These are phyloP conservation scores for Zoysia matrella DNA, from an alignment of 202 grass and related monocot species.

Conservation along the genomic window DNA sequence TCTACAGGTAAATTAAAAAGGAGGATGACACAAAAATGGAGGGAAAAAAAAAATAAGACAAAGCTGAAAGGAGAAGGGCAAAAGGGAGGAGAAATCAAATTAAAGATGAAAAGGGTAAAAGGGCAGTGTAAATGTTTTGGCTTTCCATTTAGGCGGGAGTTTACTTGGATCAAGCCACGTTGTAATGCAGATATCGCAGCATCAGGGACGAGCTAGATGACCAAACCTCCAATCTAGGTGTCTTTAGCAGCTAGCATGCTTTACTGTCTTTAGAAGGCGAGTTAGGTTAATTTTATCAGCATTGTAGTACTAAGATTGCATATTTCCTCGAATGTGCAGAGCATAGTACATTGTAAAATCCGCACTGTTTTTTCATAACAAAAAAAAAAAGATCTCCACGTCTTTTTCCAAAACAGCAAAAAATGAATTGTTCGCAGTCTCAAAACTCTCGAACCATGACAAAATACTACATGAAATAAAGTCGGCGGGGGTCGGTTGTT, in stretches of 20 bases:
- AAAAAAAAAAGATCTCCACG: no score
- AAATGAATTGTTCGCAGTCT: no score
- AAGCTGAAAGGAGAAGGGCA: conserved; percentile 1
- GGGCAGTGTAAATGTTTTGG: not conserved
- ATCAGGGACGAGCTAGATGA: not conserved
- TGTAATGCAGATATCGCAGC: not conserved
- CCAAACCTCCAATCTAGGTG: not conserved
- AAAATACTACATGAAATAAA: not conserved
- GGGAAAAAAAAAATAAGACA: conserved; percentile 9
- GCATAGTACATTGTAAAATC: not conserved
- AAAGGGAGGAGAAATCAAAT: not conserved
- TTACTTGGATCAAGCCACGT: conserved; percentile 10
- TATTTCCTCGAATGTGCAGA: not conserved
- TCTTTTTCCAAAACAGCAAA: no score
- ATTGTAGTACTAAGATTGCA: not conserved
- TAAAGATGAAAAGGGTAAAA: conserved; percentile 37
- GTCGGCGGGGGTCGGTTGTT: conserved; percentile 10
- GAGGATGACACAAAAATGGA: not conserved
- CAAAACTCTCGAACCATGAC: no score
- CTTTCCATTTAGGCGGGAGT: conserved; percentile 46
- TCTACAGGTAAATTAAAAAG: conserved; percentile 24
- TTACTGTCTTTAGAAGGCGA: not conserved
- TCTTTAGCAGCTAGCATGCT: not conserved
- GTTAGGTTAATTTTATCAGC: not conserved
- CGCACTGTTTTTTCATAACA: not conserved